Conservation (phyloP, 2,329 filamentous ascomycete genomes). For the Fusarium subglutinans region DNA sequence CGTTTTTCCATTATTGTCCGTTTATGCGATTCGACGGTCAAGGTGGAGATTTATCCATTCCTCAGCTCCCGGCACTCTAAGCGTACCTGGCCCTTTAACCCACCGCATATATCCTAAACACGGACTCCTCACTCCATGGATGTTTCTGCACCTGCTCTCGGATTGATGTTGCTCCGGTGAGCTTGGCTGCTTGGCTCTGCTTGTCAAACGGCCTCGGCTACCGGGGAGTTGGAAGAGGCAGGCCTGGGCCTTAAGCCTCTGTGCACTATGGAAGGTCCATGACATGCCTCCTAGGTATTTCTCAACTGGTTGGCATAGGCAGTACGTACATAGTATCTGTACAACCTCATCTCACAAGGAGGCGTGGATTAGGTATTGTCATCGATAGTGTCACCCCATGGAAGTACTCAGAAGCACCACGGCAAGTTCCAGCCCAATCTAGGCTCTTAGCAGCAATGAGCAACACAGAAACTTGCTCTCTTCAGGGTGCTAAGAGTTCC, state of each 20-base stretch:
- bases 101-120: constrained; percentile 2
- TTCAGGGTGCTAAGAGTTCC: neutral
- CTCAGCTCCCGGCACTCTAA: constrained; percentile 24
- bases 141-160: constrained; percentile 11
- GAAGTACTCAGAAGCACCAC: constrained; percentile 9
- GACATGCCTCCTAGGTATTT: neutral
- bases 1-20: constrained; percentile 12
- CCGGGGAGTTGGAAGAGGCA: neutral
- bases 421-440: constrained; percentile 17
- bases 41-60: constrained; percentile 32
- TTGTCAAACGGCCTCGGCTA: constrained; percentile 1
- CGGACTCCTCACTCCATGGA: neutral
- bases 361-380: neutral
- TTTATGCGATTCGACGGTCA: constrained; percentile 1
- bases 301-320: neutral
- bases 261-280: constrained; percentile 10
- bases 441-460: neutral
- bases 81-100: constrained; percentile 1
- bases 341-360: constrained; percentile 1
- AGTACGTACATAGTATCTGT: neutral
- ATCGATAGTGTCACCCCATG: constrained; percentile 8
- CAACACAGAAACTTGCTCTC: neutral
- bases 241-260: constrained; percentile 11
- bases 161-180: constrained; percentile 13
- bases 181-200: neutral